These are phyloP conservation scores for Mycena rosella DNA, from an alignment of 768 basidiomycete genomes.

Conservation along the genomic window DNA sequence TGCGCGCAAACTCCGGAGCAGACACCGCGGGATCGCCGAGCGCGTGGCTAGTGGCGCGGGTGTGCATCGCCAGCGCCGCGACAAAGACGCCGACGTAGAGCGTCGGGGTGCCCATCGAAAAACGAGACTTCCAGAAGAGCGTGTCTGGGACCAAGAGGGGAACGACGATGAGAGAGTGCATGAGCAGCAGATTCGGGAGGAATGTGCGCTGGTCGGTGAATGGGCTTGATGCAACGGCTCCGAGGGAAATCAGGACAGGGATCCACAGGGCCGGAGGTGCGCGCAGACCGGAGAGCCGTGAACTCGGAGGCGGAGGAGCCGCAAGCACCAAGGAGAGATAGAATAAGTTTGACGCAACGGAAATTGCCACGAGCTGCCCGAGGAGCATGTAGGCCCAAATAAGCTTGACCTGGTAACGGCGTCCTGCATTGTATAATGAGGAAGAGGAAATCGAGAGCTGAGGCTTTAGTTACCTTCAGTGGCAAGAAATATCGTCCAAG, in stretches of 20 bases:
- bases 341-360: slow-evolving; percentile 75
- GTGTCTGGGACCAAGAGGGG: slow-evolving; percentile 56
- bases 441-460: background rate
- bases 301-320: slow-evolving; percentile 36
- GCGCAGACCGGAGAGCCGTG: background rate
- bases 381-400: slow-evolving; percentile 80
- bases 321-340: slow-evolving; percentile 62
- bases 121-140: slow-evolving; percentile 26
- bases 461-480: slow-evolving; percentile 58
- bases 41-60: slow-evolving; percentile 46
- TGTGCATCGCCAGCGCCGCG: slow-evolving; percentile 50
- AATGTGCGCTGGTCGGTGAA: slow-evolving; percentile 59
- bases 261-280: slow-evolving; percentile 51
- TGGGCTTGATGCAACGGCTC: slow-evolving; percentile 60
- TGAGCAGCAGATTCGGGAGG: slow-evolving; percentile 68
- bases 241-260: slow-evolving; percentile 59
- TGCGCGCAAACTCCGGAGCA: slow-evolving; percentile 39
- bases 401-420: slow-evolving; percentile 57
- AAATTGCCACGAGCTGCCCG: slow-evolving; percentile 79
- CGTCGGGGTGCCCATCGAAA: slow-evolving; percentile 43
- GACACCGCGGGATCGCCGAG: slow-evolving; percentile 39
- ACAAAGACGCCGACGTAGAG: slow-evolving; percentile 55
- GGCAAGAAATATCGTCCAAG: slow-evolving; percentile 66
- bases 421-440: slow-evolving; percentile 43
- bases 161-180: slow-evolving; percentile 69